Percentiles rank a stretch among this genome's conserved stretches.
Evolutionary conservation across 73 alveolate genomes (phyloP).

Genomic region (Paramecium sexaurelia): DNA sequence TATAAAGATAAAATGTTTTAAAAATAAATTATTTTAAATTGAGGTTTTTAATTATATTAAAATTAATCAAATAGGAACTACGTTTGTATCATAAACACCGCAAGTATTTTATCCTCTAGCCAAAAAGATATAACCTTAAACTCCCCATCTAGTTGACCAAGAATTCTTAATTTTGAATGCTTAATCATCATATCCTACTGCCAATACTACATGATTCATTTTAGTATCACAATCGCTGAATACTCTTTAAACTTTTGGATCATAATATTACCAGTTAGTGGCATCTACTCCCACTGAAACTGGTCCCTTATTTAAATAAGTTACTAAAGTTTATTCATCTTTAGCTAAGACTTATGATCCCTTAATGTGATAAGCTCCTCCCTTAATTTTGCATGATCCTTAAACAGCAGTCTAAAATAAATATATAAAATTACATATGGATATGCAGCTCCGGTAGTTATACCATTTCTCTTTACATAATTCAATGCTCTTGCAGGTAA

Average conservation of each 20-base stretch:
- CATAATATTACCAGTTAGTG: constrained; percentile 52
- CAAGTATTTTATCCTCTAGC: constrained; percentile 53
- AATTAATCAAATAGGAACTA: neutral
- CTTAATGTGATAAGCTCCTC: neutral
- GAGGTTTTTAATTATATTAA: no score
- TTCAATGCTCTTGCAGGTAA: constrained; percentile 66
- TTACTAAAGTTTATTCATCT: neutral
- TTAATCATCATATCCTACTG: constrained; percentile 30
- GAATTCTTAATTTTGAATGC: constrained; percentile 62
- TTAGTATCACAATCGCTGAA: constrained; percentile 11
- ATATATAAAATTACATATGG: constrained; percentile 65
- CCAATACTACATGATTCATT: constrained; percentile 68
- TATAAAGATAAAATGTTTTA: no score
- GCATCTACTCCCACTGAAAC: constrained; percentile 69
- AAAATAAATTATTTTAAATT: no score
- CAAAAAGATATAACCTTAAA: constrained; percentile 55
- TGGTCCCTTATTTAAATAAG: constrained; percentile 40
- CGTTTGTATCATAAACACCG: neutral
- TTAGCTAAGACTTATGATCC: neutral
- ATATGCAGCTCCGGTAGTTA: constrained; percentile 65
- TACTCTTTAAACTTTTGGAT: neutral
- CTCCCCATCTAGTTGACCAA: constrained; percentile 69
- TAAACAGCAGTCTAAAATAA: constrained; percentile 56
- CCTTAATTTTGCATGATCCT: neutral
- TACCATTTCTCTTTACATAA: constrained; percentile 68